phyloP scores from a whole-genome alignment of 2,329 filamentous ascomycete genomes.

The Claviceps capensis region DNA sequence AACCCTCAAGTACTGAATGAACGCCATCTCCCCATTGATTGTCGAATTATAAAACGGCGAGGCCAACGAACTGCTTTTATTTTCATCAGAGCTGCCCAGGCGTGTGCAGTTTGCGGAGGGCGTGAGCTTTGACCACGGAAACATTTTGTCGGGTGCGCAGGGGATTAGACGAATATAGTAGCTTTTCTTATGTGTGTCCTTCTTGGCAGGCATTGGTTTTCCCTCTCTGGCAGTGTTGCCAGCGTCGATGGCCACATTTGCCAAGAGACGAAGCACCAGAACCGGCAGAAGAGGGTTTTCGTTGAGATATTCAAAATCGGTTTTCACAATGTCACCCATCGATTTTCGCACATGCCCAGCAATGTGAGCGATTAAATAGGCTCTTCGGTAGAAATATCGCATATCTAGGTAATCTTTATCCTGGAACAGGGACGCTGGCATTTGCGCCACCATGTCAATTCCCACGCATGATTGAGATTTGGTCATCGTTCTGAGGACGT shows the following conservation, averaged over 20 bases:
- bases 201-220: slow-evolving; percentile 11
- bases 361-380: slow-evolving; percentile 80
- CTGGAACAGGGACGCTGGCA: slow-evolving; percentile 70
- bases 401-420: slow-evolving; percentile 90
- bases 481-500: slow-evolving; percentile 60
- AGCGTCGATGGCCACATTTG: slow-evolving; percentile 8
- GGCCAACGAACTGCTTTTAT: slow-evolving; percentile 28
- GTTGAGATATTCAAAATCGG: slow-evolving; percentile 53
- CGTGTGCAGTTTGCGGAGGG: slow-evolving; percentile 60
- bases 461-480: slow-evolving; percentile 44
- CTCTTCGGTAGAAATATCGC: slow-evolving; percentile 87
- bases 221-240: slow-evolving; percentile 5
- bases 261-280: slow-evolving; percentile 29
- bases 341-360: slow-evolving; percentile 53
- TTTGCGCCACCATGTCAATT: slow-evolving; percentile 76
- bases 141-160: slow-evolving; percentile 53
- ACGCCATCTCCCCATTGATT: slow-evolving; percentile 62
- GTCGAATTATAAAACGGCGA: slow-evolving; percentile 87
- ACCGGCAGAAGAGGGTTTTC: slow-evolving; percentile 69
- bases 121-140: slow-evolving; percentile 56
- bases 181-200: slow-evolving; percentile 15
- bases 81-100: slow-evolving; percentile 29
- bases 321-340: slow-evolving; percentile 36
- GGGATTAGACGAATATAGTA: slow-evolving; percentile 65
- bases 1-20: slow-evolving; percentile 61